Base-by-base conservation (phyloP, 495 filamentous ascomycete genomes). In the Pyrenula aspistea region DNA sequence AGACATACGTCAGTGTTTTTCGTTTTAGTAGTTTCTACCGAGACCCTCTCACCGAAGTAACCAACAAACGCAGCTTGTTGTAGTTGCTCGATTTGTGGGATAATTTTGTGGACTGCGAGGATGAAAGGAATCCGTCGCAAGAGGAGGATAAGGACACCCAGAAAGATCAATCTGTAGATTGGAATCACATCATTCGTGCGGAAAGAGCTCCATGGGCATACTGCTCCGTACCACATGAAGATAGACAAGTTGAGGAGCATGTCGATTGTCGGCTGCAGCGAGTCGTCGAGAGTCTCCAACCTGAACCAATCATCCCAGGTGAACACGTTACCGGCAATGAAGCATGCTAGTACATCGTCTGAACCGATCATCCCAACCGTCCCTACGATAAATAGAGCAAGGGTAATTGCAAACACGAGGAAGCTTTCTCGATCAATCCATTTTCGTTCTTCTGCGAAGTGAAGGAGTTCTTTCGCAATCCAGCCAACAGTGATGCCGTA, bases 301-400 rank as follows among this genome's bases (percentile, higher is more conserved):
- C 92, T 87, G 69, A 94, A 96, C 91, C 89, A 95, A 70, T 95
- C 91, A 73, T 87, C 91, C 78, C 87, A 88, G 2, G 88, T 95
- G 60, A 97, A 93, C 4, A 80, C 83, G 62, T 95, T 96, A 2
- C 92, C 92, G 19, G 92, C 91, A 57, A 96, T 84, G 62, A 97
- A 97, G 70, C 89, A 95, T 1, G 92, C 91, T 0, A 97, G 77
- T 15, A 96, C 84, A 59, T 96, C 92, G 67, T 96, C 92, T 50
- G 83, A 93, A 1, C 92, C 92, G 57, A 96, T 83, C 77, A 95
- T 81, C 11, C 91, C 91, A 61, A 87, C 89, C 0, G 89, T 95
- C 12, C 89, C 90, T 2, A 87, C 77, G 56, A 94, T 87, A 63
- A 96, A 95, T 10, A 93, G 73, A 24, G 87, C 85, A 53, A 95